phyloP scores from a whole-genome alignment of 257 asterid genomes.

The Forsythia viridissima region DNA sequence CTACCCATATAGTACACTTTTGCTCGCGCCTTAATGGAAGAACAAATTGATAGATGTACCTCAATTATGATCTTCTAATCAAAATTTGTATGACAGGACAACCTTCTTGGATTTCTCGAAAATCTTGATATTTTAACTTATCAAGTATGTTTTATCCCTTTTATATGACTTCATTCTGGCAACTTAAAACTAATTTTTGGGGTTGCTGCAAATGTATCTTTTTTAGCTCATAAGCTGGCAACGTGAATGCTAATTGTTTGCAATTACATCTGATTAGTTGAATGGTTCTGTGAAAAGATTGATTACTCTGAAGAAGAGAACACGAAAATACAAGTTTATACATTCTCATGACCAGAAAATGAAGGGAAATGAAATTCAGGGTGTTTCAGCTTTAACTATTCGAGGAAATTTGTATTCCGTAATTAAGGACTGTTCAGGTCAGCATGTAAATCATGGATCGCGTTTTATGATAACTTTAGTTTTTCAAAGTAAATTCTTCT shows the following conservation, averaged over 20 bases:
- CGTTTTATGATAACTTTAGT: neutral
- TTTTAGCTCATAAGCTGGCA: too few relatives aligned
- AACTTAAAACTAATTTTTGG: neutral
- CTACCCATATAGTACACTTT: neutral
- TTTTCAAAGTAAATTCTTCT: neutral
- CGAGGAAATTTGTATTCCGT: too few relatives aligned
- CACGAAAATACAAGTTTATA: neutral
- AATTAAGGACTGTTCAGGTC: neutral
- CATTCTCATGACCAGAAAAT: neutral
- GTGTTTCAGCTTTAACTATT: too few relatives aligned
- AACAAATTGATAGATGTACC: neutral
- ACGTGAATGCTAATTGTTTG: too few relatives aligned
- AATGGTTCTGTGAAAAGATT: too few relatives aligned
- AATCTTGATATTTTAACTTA: neutral
- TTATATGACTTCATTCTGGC: neutral
- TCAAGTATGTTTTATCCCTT: neutral
- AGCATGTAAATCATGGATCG: neutral
- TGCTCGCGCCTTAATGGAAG: neutral
- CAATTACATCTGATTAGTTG: too few relatives aligned
- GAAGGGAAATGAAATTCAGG: too few relatives aligned
- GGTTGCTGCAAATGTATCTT: neutral
- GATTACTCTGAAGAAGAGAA: neutral
- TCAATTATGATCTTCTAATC: neutral
- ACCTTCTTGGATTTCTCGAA: neutral
- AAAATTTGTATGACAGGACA: neutral